These are phyloP conservation scores for Auriscalpium orientale DNA, from an alignment of 768 basidiomycete species.

Conservation along the genomic window DNA sequence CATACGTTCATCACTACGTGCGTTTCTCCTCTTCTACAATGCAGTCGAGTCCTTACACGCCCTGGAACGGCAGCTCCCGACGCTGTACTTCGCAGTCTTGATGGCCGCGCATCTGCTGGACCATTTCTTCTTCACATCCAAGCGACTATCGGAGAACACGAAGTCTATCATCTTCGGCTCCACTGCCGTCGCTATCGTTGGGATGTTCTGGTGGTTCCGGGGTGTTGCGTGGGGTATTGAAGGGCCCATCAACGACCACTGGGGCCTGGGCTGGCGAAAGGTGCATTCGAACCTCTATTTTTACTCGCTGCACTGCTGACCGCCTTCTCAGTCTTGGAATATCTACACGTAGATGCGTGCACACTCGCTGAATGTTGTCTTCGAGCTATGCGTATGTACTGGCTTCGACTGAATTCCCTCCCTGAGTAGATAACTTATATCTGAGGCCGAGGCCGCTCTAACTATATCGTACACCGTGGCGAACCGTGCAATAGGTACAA, in stretches of 20 bases:
- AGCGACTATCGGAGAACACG: constrained; percentile 48
- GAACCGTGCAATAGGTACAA: no score
- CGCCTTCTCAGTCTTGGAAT: constrained; percentile 26
- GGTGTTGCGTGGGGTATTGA: constrained; percentile 85
- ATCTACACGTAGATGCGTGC: constrained; percentile 10
- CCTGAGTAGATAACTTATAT: no score
- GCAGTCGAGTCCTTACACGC: neutral
- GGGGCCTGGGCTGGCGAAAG: constrained; percentile 74
- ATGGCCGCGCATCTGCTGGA: constrained; percentile 89
- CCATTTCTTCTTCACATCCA: constrained; percentile 83
- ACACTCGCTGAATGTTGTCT: no score
- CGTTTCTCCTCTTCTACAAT: constrained; percentile 25
- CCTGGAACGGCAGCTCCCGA: constrained; percentile 59
- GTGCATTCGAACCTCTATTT: constrained; percentile 24
- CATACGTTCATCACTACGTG: constrained; percentile 95
- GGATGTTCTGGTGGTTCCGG: constrained; percentile 94
- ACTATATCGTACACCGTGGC: no score
- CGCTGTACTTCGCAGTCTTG: constrained; percentile 92
- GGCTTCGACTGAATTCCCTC: no score
- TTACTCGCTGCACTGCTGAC: neutral
- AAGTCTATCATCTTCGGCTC: constrained; percentile 70
- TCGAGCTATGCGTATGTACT: no score
- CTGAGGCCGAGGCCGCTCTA: no score
- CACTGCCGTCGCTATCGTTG: constrained; percentile 49
- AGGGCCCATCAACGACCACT: constrained; percentile 77